phyloP scores from a whole-genome alignment of 202 grass and related monocot genomes.

The Panicum virgatum region DNA sequence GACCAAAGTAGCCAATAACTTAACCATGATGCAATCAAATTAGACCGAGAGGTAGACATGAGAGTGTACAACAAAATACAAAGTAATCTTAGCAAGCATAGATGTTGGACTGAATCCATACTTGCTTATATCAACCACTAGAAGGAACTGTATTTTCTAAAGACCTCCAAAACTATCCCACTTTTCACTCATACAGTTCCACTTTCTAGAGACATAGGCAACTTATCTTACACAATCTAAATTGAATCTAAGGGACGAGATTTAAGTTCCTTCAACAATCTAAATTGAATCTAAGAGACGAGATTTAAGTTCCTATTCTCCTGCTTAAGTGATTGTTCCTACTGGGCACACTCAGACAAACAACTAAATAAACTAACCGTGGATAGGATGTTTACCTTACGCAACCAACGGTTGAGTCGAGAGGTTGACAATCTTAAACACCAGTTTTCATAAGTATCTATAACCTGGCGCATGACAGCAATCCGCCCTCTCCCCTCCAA shows the following conservation, averaged over 20 bases:
- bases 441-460: slow-evolving; percentile 89
- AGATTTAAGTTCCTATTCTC: slow-evolving; percentile 2
- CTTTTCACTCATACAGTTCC: slow-evolving; percentile 19
- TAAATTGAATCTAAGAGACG: slow-evolving; percentile 6
- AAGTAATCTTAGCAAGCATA: neutral
- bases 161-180: neutral
- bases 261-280: slow-evolving; percentile 12
- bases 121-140: slow-evolving; percentile 24
- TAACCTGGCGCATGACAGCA: slow-evolving; percentile 80
- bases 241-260: slow-evolving; percentile 2
- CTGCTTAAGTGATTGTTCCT: slow-evolving; percentile 7
- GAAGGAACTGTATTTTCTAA: neutral
- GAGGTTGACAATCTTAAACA: slow-evolving; percentile 92
- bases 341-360: neutral
- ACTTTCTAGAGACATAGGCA: neutral
- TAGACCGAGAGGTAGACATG: neutral
- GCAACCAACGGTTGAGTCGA: slow-evolving; percentile 87
- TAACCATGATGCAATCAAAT: slow-evolving; percentile 20
- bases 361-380: neutral
- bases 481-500: slow-evolving; percentile 75
- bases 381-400: slow-evolving; percentile 62
- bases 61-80: neutral
- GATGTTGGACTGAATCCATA: no score
- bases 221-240: slow-evolving; percentile 15
- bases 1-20: slow-evolving; percentile 6